A percentile compares a stretch with the other conserved stretches of the same genome.
Evolutionary conservation across 2,329 filamentous ascomycete species (phyloP).

Genomic region (Cladosporium sphaerospermum): DNA sequence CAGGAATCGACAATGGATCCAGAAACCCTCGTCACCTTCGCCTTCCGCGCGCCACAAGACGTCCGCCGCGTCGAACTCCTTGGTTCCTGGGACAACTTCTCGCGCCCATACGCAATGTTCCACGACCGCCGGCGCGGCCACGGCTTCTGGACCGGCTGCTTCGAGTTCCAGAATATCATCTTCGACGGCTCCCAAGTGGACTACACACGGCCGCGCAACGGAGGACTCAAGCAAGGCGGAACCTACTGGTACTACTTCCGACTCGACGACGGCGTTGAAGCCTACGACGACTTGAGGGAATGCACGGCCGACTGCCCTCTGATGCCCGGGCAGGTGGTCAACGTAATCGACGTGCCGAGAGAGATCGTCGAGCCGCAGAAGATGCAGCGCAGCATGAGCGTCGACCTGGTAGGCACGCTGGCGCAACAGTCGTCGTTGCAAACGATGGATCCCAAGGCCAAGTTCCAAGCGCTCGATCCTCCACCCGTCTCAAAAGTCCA

Average conservation of each 20-base stretch:
- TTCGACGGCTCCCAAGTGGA: constrained; percentile 62
- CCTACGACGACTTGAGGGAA: constrained; percentile 64
- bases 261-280: constrained; percentile 70
- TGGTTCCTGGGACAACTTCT: constrained; percentile 95
- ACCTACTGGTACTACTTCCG: constrained; percentile 98
- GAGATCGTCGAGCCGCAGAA: constrained; percentile 40
- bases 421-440: constrained; percentile 14
- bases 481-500: constrained; percentile 27
- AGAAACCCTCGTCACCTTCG: constrained; percentile 32
- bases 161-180: constrained; percentile 78
- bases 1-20: constrained; percentile 3
- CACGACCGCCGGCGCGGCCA: constrained; percentile 67
- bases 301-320: constrained; percentile 76
- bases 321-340: constrained; percentile 80
- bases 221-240: constrained; percentile 83
- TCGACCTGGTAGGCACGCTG: constrained; percentile 22
- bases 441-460: constrained; percentile 25
- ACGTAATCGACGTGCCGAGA: constrained; percentile 73
- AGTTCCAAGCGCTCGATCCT: constrained; percentile 22
- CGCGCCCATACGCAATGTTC: constrained; percentile 70
- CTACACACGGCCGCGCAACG: constrained; percentile 55
- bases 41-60: constrained; percentile 40
- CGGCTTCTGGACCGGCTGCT: constrained; percentile 80
- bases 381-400: constrained; percentile 26
- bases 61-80: constrained; percentile 69